phyloP scores from a whole-genome alignment of 2,329 filamentous ascomycete genomes.

The Phaeosphaeria sp. region DNA sequence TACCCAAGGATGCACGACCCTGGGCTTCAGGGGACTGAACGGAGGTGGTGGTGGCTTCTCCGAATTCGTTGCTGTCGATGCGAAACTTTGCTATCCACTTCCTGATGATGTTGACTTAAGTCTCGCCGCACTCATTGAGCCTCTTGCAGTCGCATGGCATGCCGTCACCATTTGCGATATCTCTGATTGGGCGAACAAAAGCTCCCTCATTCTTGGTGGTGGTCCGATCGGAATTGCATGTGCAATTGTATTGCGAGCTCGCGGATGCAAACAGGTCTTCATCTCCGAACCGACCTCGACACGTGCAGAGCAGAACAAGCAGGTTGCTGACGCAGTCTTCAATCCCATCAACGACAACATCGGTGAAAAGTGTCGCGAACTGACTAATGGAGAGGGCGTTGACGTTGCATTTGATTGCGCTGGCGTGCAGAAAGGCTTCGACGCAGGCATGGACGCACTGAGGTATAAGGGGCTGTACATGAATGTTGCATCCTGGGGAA shows the following conservation, averaged over 20 bases:
- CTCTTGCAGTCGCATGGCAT: slow-evolving; percentile 41
- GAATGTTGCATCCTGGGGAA: slow-evolving; percentile 44
- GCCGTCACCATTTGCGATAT: slow-evolving; percentile 20
- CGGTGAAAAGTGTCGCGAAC: slow-evolving; percentile 30
- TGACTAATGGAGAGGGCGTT: slow-evolving; percentile 38
- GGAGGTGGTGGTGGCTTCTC: slow-evolving; percentile 38
- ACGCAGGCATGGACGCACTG: slow-evolving; percentile 39
- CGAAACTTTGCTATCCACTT: slow-evolving; percentile 26
- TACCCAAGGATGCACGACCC: slow-evolving; percentile 29
- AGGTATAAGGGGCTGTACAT: slow-evolving; percentile 36
- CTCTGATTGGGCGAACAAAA: slow-evolving; percentile 15
- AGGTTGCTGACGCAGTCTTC: slow-evolving; percentile 33
- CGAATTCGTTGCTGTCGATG: slow-evolving; percentile 30
- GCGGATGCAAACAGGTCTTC: slow-evolving; percentile 27
- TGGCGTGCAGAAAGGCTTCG: slow-evolving; percentile 37
- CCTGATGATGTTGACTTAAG: slow-evolving; percentile 31
- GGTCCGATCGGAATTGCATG: slow-evolving; percentile 36
- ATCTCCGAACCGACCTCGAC: slow-evolving; percentile 33
- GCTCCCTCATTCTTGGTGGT: slow-evolving; percentile 34
- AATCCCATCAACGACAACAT: slow-evolving; percentile 37
- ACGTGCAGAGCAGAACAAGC: slow-evolving; percentile 27
- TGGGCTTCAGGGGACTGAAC: slow-evolving; percentile 35
- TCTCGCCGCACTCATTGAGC: slow-evolving; percentile 37
- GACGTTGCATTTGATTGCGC: slow-evolving; percentile 47
- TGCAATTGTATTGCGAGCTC: slow-evolving; percentile 24